Conservation (phyloP, 2,329 filamentous ascomycete genomes). For the Boeremia exigua region DNA sequence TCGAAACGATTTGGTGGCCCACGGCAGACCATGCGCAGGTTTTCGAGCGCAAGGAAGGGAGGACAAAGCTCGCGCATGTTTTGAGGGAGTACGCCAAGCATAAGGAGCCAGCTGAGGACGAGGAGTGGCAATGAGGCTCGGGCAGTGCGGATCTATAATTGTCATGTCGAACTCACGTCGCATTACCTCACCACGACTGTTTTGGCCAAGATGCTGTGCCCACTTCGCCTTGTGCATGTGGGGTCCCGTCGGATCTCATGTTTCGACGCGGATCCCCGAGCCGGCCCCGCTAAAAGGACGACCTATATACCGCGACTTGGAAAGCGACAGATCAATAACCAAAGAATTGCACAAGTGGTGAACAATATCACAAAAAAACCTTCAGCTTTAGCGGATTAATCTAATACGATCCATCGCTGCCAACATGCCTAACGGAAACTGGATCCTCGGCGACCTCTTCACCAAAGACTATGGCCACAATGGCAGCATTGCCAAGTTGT, state of each 20-base stretch:
- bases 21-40: slow-evolving; percentile 69
- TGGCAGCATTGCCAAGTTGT: slow-evolving; percentile 41
- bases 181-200: slow-evolving; percentile 8
- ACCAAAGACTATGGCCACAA: slow-evolving; percentile 46
- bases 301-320: neutral
- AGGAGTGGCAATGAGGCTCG: neutral
- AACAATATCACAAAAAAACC: no score
- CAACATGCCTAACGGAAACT: slow-evolving; percentile 36
- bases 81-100: slow-evolving; percentile 34
- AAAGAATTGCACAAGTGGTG: no score
- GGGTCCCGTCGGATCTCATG: slow-evolving; percentile 23
- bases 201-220: slow-evolving; percentile 3
- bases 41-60: slow-evolving; percentile 37
- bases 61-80: slow-evolving; percentile 32
- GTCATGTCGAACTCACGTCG: neutral
- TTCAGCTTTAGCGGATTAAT: no score
- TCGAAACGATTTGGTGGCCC: slow-evolving; percentile 67
- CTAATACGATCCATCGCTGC: neutral
- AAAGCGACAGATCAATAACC: neutral
- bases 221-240: slow-evolving; percentile 8
- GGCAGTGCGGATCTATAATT: neutral
- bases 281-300: slow-evolving; percentile 30
- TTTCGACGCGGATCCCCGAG: slow-evolving; percentile 8
- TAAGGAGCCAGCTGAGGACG: slow-evolving; percentile 15
- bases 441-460: slow-evolving; percentile 47